Evolutionary conservation across 1,284 basidiomycete species (phyloP).

Genomic region (Pseudozyma sp.): DNA sequence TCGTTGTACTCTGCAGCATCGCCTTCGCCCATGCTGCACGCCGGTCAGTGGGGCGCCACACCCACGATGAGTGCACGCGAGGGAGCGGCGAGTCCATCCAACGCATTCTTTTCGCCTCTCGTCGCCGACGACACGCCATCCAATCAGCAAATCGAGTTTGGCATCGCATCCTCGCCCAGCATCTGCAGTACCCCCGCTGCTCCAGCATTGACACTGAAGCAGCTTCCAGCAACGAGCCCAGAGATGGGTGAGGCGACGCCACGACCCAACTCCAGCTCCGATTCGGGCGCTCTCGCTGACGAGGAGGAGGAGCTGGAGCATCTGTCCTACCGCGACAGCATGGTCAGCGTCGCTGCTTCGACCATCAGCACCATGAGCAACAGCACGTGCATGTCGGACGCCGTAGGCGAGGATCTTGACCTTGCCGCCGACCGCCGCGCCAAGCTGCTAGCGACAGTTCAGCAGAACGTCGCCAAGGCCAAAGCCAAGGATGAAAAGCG

Average conservation of each 20-base stretch:
- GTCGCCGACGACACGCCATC: slow-evolving; percentile 12
- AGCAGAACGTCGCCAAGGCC: slow-evolving; percentile 43
- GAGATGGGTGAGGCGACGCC: slow-evolving; percentile 24
- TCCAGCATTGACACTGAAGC: not conserved
- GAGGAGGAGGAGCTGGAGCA: slow-evolving; percentile 28
- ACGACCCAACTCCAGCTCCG: slow-evolving; percentile 19
- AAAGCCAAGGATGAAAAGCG: slow-evolving; percentile 38
- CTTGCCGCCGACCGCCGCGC: slow-evolving; percentile 39
- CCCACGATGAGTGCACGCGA: not conserved
- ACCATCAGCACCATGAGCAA: slow-evolving; percentile 55
- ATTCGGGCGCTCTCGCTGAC: slow-evolving; percentile 11
- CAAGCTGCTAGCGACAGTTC: slow-evolving; percentile 48
- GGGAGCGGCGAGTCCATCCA: slow-evolving; percentile 4
- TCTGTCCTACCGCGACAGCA: slow-evolving; percentile 37
- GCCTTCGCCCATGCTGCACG: slow-evolving; percentile 44
- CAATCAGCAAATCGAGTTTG: slow-evolving; percentile 34
- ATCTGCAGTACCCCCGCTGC: slow-evolving; percentile 13
- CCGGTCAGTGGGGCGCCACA: slow-evolving; percentile 25
- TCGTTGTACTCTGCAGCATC: slow-evolving; percentile 20
- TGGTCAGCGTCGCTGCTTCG: slow-evolving; percentile 48
- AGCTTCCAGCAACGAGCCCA: slow-evolving; percentile 10
- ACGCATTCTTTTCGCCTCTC: slow-evolving; percentile 24
- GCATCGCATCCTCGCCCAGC: slow-evolving; percentile 11
- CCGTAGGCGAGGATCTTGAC: slow-evolving; percentile 45
- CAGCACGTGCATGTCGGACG: slow-evolving; percentile 49